Conservation (phyloP, 306 rosid genomes). For the Quercus alba region DNA sequence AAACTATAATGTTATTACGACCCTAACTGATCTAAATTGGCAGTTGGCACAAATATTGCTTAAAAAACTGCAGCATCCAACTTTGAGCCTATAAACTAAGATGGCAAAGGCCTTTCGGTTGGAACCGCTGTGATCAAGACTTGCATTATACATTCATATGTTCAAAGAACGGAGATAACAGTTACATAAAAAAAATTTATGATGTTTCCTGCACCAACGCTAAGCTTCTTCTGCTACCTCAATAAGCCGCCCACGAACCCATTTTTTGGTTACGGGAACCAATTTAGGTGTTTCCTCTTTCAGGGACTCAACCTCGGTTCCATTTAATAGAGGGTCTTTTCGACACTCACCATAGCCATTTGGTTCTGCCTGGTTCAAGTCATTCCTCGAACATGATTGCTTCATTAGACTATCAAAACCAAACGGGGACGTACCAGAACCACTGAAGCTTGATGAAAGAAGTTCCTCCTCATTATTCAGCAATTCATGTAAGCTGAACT, state of each 20-base stretch:
- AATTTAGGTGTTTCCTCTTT: conserved; percentile 34
- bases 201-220: conserved; percentile 16
- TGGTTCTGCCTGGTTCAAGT: conserved; percentile 21
- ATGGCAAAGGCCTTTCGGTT: background rate
- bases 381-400: conserved; percentile 21
- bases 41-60: too few species aligned
- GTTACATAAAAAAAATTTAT: background rate
- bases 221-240: conserved; percentile 54
- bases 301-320: conserved; percentile 31
- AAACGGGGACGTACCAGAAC: conserved; percentile 24
- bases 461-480: conserved; percentile 36
- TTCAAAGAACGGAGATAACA: conserved; percentile 17
- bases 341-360: conserved; percentile 25
- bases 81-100: background rate
- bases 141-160: background rate
- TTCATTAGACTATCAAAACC: conserved; percentile 32
- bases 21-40: too few species aligned
- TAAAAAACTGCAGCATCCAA: background rate
- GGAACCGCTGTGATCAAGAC: background rate
- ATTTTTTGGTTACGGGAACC: conserved; percentile 47
- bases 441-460: conserved; percentile 32
- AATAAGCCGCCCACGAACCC: conserved; percentile 90
- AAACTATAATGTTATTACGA: too few species aligned
- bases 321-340: conserved; percentile 32
- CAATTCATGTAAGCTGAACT: conserved; percentile 39